A percentile compares a stretch with the other conserved stretches of the same genome.
These are phyloP conservation scores for Cyberlindnera petersonii DNA, from an alignment of 805 yeast species.

Conservation along the genomic window DNA sequence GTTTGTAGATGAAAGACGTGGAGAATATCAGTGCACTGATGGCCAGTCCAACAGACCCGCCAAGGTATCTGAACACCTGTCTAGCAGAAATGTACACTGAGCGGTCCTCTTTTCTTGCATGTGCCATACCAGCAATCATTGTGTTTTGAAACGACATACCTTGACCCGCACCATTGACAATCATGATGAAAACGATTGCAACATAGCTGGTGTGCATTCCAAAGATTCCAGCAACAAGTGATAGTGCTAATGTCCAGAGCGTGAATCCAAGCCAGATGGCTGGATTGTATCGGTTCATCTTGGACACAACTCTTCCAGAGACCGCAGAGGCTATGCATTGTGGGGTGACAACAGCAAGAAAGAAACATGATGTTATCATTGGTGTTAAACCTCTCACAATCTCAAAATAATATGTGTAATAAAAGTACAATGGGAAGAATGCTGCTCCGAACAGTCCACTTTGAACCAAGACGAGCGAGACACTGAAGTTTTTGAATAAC, in stretches of 20 bases:
- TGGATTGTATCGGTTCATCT: conserved; percentile 16
- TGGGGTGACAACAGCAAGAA: conserved; percentile 18
- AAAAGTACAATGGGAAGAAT: conserved; percentile 45
- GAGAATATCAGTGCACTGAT: conserved; percentile 29
- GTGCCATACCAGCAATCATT: conserved; percentile 34
- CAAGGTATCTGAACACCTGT: conserved; percentile 53
- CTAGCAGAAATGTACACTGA: conserved; percentile 57
- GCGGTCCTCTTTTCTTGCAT: conserved; percentile 50
- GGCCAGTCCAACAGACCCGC: conserved; percentile 61
- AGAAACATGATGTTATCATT: conserved; percentile 16
- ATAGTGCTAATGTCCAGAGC: conserved; percentile 15
- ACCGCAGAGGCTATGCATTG: conserved; percentile 13
- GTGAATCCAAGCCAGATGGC: conserved; percentile 20
- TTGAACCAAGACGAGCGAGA: conserved; percentile 35
- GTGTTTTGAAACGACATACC: conserved; percentile 22
- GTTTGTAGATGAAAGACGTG: conserved; percentile 8
- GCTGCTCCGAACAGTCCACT: conserved; percentile 47
- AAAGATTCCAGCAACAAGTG: conserved; percentile 11
- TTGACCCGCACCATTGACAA: conserved; percentile 39
- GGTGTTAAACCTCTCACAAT: conserved; percentile 18
- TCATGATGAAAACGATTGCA: conserved; percentile 34
- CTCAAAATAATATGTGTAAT: conserved; percentile 40
- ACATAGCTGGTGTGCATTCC: conserved; percentile 22
- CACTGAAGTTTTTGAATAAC: conserved; percentile 35
- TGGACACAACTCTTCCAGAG: conserved; percentile 16